phyloP scores from a whole-genome alignment of 2,329 filamentous ascomycete species.

The Paracorniculantispora psalliotae region DNA sequence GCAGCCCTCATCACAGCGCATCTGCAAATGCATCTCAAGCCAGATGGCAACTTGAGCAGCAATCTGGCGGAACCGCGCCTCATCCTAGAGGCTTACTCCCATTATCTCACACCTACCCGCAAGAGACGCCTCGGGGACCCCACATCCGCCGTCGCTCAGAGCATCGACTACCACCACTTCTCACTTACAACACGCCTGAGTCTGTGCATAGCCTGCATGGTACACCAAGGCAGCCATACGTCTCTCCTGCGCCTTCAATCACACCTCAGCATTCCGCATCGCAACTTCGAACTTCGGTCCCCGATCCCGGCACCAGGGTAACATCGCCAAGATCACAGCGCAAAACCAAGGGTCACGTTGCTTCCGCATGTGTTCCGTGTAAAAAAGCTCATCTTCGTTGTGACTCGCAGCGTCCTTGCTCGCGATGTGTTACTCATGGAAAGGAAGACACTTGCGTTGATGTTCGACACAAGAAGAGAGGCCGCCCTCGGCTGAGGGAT shows the following conservation, averaged over 20 bases:
- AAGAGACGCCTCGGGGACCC: conserved; percentile 20
- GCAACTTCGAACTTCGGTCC: not conserved
- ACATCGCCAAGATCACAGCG: conserved; percentile 57
- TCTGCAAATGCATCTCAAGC: conserved; percentile 46
- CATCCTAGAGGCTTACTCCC: conserved; percentile 15
- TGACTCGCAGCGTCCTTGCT: conserved; percentile 70
- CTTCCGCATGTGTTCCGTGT: conserved; percentile 80
- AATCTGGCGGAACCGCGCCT: conserved; percentile 13
- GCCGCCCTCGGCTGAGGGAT: conserved; percentile 71
- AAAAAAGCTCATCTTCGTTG: conserved; percentile 76
- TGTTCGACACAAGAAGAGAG: conserved; percentile 81
- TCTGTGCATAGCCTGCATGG: conserved; percentile 6
- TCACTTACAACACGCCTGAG: conserved; percentile 22
- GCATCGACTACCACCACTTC: conserved; percentile 20
- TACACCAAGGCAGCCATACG: not conserved
- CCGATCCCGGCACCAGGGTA: conserved; percentile 18
- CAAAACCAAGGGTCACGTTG: conserved; percentile 75
- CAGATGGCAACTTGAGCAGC: conserved; percentile 24
- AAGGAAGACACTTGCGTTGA: conserved; percentile 78
- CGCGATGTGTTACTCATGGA: conserved; percentile 69
- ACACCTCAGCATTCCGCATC: conserved; percentile 2
- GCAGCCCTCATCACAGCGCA: conserved; percentile 39
- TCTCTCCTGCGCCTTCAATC: not conserved
- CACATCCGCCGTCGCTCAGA: conserved; percentile 25
- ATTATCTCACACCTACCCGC: conserved; percentile 25